Evolutionary conservation across 179 eudicot species (phyloP).

Genomic region (Beta lomatogona): DNA sequence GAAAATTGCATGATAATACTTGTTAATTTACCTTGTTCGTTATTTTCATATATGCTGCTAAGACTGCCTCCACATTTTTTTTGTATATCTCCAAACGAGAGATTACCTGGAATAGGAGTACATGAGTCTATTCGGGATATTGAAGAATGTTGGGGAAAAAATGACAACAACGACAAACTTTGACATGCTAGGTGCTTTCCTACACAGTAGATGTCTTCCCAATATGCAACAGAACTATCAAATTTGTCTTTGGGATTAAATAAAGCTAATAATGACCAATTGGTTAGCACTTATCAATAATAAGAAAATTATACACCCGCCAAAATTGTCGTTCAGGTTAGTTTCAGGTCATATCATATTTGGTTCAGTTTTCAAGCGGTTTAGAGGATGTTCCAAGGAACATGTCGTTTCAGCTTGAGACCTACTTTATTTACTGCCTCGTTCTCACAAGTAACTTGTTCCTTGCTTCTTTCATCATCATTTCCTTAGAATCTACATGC

Average conservation of each 20-base stretch:
- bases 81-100: slow-evolving; percentile 83
- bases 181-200: background rate
- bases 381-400: too few species aligned
- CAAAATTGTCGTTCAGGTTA: too few species aligned
- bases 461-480: too few species aligned
- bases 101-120: slow-evolving; percentile 54
- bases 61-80: slow-evolving; percentile 71
- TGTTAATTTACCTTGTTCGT: slow-evolving; percentile 59
- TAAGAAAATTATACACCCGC: too few species aligned
- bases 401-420: too few species aligned
- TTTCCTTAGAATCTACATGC: too few species aligned
- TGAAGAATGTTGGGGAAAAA: background rate
- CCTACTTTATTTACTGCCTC: too few species aligned
- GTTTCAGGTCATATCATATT: too few species aligned
- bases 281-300: too few species aligned
- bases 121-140: background rate
- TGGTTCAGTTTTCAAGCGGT: too few species aligned
- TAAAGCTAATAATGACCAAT: background rate
- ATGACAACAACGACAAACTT: background rate
- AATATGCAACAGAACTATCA: background rate
- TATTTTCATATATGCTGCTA: slow-evolving; percentile 57
- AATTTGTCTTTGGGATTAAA: background rate
- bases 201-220: background rate
- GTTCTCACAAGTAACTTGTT: too few species aligned
- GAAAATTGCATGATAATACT: background rate